These are phyloP conservation scores for Ustilaginoidea virens DNA, from an alignment of 2,329 filamentous ascomycete genomes.

Conservation along the genomic window DNA sequence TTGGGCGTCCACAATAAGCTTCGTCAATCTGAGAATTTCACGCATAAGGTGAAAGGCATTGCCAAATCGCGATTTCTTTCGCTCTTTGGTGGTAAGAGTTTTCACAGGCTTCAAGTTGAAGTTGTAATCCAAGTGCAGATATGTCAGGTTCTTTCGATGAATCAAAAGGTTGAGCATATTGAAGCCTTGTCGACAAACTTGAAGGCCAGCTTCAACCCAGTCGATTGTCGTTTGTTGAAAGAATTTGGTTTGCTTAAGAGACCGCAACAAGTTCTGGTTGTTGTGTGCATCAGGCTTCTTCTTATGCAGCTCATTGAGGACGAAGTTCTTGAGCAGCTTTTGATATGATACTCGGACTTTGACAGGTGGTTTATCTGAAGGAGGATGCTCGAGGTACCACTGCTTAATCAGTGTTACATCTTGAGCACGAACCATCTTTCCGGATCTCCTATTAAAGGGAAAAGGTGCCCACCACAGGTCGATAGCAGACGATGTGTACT, in stretches of 20 bases:
- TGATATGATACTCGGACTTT: conserved; percentile 98
- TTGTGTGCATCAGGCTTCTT: conserved; percentile 90
- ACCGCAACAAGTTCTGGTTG: conserved; percentile 80
- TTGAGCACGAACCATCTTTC: conserved; percentile 90
- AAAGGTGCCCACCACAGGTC: conserved; percentile 96
- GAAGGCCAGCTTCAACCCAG: conserved; percentile 96
- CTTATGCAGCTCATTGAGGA: conserved; percentile 92
- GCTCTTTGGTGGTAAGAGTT: conserved; percentile 94
- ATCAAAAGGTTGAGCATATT: conserved; percentile 98
- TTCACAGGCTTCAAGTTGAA: conserved; percentile 99
- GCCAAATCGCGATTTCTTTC: conserved; percentile 97
- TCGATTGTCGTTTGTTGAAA: conserved; percentile 99
- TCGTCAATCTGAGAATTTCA: conserved; percentile 88
- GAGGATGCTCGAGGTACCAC: conserved; percentile 95
- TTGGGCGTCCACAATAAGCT: conserved; percentile 95
- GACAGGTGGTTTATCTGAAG: conserved; percentile 69
- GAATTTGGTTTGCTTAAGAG: conserved; percentile 92
- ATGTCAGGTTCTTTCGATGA: conserved; percentile 95
- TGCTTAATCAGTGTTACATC: conserved; percentile 96
- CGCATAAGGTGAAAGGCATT: conserved; percentile 99
- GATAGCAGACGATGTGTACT: conserved; percentile 82
- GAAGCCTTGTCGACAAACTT: conserved; percentile 95
- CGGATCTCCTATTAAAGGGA: conserved; percentile 86
- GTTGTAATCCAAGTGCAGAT: conserved; percentile 97
- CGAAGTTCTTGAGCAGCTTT: conserved; percentile 89